Conservation (phyloP, 768 basidiomycete genomes). For the Agaricus sinodeliciosus region DNA sequence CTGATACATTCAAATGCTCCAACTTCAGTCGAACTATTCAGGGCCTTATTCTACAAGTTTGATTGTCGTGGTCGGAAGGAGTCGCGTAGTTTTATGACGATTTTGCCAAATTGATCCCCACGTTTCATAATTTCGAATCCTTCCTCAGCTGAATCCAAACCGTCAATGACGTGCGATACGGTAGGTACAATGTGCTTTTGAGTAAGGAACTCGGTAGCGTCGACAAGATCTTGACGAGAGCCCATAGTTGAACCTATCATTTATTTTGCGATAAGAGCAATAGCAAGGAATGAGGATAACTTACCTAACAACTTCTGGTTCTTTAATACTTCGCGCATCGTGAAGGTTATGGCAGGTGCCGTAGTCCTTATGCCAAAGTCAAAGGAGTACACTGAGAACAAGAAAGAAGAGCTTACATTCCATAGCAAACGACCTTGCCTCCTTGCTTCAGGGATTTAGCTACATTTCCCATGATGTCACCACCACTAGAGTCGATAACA, state of each 20-base stretch:
- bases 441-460: constrained; percentile 47
- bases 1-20: no score
- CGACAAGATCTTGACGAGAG: constrained; percentile 63
- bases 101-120: constrained; percentile 74
- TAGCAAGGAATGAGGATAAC: constrained; percentile 13
- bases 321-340: constrained; percentile 73
- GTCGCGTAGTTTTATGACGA: constrained; percentile 46
- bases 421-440: constrained; percentile 57
- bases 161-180: constrained; percentile 64
- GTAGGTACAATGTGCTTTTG: constrained; percentile 64
- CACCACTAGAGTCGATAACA: constrained; percentile 68
- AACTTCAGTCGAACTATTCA: no score
- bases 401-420: constrained; percentile 40
- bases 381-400: neutral
- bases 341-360: constrained; percentile 50
- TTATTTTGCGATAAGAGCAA: neutral
- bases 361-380: constrained; percentile 45
- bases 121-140: constrained; percentile 63
- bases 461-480: constrained; percentile 49
- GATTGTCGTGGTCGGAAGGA: neutral
- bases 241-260: constrained; percentile 79
- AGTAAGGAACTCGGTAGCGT: constrained; percentile 64
- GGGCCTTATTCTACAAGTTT: neutral
- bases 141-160: constrained; percentile 53
- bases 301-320: constrained; percentile 70